These are phyloP conservation scores for Eremothecium gossypii DNA, from an alignment of 1,139 yeast species.

Conservation along the genomic window DNA sequence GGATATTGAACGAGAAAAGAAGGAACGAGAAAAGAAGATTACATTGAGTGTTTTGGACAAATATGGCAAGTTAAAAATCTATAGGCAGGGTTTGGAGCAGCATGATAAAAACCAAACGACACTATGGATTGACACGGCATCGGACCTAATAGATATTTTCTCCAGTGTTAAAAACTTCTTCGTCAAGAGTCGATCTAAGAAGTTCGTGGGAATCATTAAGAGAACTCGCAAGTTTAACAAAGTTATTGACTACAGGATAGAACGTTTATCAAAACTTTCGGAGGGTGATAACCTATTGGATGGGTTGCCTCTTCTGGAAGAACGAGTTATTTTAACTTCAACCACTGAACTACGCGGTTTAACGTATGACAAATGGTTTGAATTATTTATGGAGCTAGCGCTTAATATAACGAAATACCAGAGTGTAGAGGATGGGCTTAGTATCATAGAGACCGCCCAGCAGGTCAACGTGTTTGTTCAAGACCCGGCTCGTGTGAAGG, in stretches of 20 bases:
- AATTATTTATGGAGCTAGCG: slow-evolving; percentile 69
- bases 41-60: slow-evolving; percentile 55
- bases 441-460: slow-evolving; percentile 64
- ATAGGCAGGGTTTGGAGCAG: slow-evolving; percentile 43
- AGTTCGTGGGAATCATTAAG: slow-evolving; percentile 58
- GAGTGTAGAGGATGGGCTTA: slow-evolving; percentile 56
- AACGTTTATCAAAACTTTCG: slow-evolving; percentile 54
- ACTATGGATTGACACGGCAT: slow-evolving; percentile 79
- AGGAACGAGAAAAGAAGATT: slow-evolving; percentile 50
- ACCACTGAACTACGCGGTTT: slow-evolving; percentile 61
- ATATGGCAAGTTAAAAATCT: slow-evolving; percentile 50
- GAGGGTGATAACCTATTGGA: slow-evolving; percentile 45
- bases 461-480: slow-evolving; percentile 69
- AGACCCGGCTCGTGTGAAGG: slow-evolving; percentile 45
- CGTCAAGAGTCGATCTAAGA: slow-evolving; percentile 61
- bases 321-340: slow-evolving; percentile 34
- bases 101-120: slow-evolving; percentile 56
- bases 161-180: slow-evolving; percentile 69
- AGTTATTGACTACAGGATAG: slow-evolving; percentile 63
- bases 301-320: slow-evolving; percentile 31
- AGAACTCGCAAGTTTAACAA: slow-evolving; percentile 52
- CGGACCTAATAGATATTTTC: slow-evolving; percentile 75
- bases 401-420: slow-evolving; percentile 56
- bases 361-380: slow-evolving; percentile 74
- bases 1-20: slow-evolving; percentile 48